Conservation (phyloP, 768 basidiomycete species). For the Cytidiella melzeri region DNA sequence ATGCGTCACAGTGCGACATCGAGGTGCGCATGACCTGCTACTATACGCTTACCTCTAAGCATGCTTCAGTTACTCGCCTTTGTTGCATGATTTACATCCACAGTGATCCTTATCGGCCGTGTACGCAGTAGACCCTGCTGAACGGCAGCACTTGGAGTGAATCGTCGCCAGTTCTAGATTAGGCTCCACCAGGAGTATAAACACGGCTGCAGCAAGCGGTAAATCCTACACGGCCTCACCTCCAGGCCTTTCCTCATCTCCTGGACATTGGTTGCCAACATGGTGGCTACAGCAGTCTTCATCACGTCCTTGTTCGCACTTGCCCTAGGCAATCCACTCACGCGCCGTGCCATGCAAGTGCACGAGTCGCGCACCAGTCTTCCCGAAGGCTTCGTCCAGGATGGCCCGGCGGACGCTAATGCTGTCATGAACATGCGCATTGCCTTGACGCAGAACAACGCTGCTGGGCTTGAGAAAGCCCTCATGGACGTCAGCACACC, state of each 20-base stretch:
- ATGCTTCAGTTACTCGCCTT: neutral
- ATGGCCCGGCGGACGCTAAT: constrained; percentile 25
- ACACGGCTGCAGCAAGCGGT: neutral
- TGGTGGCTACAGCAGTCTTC: constrained; percentile 15
- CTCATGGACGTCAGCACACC: constrained; percentile 34
- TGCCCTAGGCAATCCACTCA: constrained; percentile 16
- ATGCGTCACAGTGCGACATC: neutral
- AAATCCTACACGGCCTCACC: neutral
- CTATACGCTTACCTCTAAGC: neutral
- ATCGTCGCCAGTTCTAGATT: neutral
- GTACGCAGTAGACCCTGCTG: neutral
- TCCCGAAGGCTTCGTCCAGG: constrained; percentile 25
- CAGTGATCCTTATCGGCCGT: constrained; percentile 7
- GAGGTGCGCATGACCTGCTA: constrained; percentile 1
- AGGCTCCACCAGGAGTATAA: constrained; percentile 1
- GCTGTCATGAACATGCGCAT: constrained; percentile 31
- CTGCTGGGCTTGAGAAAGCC: constrained; percentile 30
- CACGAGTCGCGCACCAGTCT: constrained; percentile 23
- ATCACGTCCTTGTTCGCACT: constrained; percentile 12
- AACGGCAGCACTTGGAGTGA: neutral
- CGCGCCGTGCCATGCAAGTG: constrained; percentile 20
- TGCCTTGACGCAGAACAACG: constrained; percentile 30
- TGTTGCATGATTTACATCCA: neutral
- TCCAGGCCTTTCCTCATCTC: constrained; percentile 7
- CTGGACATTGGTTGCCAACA: constrained; percentile 10